These are phyloP conservation scores for Rhizopogon roseolus DNA, from an alignment of 768 basidiomycete genomes.

Conservation along the genomic window DNA sequence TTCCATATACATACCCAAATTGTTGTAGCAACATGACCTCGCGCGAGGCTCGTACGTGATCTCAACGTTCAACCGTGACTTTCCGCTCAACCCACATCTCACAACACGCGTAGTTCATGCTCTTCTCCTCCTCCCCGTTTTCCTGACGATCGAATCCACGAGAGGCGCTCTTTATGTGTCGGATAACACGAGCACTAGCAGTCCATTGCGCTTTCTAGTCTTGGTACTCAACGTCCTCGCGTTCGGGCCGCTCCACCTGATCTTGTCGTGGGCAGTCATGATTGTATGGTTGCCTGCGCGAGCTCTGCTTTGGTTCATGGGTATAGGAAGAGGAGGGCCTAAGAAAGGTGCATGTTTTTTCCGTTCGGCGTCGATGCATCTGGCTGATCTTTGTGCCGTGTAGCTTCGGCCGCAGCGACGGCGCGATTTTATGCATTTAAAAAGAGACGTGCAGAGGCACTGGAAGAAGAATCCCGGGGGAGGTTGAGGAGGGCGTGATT, in stretches of 20 bases:
- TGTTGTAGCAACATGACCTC: neutral
- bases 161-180: constrained; percentile 3
- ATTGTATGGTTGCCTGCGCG: constrained; percentile 7
- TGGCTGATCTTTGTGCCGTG: neutral
- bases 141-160: constrained; percentile 7
- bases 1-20: neutral
- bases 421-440: constrained; percentile 2
- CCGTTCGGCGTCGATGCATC: neutral
- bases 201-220: constrained; percentile 5
- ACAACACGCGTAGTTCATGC: constrained; percentile 1
- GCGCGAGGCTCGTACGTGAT: neutral
- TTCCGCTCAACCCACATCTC: neutral
- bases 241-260: constrained; percentile 3
- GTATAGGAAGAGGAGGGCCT: constrained; percentile 10
- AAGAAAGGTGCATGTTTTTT: constrained; percentile 6
- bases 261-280: neutral
- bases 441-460: neutral
- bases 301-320: constrained; percentile 10
- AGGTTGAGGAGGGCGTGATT: neutral
- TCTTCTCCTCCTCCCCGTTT: constrained; percentile 7
- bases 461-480: neutral
- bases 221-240: neutral
- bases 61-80: no score
- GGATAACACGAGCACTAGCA: neutral
- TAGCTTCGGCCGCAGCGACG: constrained; percentile 2